Base-by-base conservation (phyloP, 768 basidiomycete species). In the Pisolithus marmoratus region DNA sequence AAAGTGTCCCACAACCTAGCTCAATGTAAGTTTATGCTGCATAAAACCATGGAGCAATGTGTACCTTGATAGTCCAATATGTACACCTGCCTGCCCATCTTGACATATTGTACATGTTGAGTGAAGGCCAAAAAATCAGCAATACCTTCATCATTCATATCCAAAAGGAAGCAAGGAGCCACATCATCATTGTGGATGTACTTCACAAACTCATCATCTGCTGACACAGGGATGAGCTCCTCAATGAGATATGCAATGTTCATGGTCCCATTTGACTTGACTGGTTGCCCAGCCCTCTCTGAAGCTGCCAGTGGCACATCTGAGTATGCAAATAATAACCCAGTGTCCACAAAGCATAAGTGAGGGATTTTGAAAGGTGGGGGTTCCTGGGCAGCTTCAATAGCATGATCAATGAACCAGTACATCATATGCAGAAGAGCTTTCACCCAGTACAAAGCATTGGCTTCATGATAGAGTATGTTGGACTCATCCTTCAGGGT, bases 371-470 rank as follows among this genome's bases (percentile, higher is more conserved):
- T 20, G 5, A 58, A 58, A 1, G 51, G 49, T 1, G 40, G 51
- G 8, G 24, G 19, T 15, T 45, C 27, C 4, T 19, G 11, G 6
- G 50, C 31, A 1, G 31, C 15, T 3, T 4, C 6, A 6, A 58
- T n/a, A 17, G 34, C 15, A 27, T 6, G 27, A n/a, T 55, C 49
- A 20, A 58, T 51, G 29, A 49, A 53, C 11, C 38, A 22, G 22
- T 55, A 58, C 0, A 45, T 54, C 24, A 53, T 36, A 22, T 47
- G 26, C 5, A 58, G 34, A 1, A 58, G 26, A 3, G 51, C 36
- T 8, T 47, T 29, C 8, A 51, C 45, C 57, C 57, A 58, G 22
- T 50, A 54, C 12, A 54, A 40, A 11, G 52, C 7, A 17, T 57
- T 57, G 1, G n/a, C n/a, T n/a, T n/a, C n/a, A n/a, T n/a, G n/a